Evolutionary conservation across 2,329 filamentous ascomycete species (phyloP).

Genomic region (Aspergillus sp.): DNA sequence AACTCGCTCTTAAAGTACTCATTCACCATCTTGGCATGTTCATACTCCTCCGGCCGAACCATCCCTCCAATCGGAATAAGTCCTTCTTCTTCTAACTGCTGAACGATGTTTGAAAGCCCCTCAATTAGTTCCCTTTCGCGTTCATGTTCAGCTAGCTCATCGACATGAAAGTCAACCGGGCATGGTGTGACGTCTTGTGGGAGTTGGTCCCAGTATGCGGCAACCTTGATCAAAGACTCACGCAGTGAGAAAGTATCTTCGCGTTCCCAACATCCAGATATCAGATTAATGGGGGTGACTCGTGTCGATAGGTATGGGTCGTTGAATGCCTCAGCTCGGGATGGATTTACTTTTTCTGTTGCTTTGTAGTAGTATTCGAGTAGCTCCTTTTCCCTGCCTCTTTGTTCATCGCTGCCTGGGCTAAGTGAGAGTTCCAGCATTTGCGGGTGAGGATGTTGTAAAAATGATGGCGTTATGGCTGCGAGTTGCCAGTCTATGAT

Average conservation of each 20-base stretch:
- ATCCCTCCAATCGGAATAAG: constrained; percentile 22
- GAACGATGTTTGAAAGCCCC: constrained; percentile 18
- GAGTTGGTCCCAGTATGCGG: constrained; percentile 18
- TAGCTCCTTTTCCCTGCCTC: constrained; percentile 3
- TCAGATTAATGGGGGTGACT: constrained; percentile 12
- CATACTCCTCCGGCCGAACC: constrained; percentile 18
- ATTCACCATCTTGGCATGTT: constrained; percentile 16
- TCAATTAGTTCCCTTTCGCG: constrained; percentile 18
- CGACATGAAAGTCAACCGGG: constrained; percentile 14
- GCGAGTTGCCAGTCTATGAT: constrained; percentile 23
- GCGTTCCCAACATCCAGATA: constrained; percentile 19
- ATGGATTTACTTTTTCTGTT: constrained; percentile 9
- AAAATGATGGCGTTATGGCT: constrained; percentile 11
- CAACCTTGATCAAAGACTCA: constrained; percentile 17
- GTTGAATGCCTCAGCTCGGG: constrained; percentile 4
- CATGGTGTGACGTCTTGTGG: neutral
- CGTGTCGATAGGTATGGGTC: constrained; percentile 10
- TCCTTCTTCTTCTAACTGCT: constrained; percentile 18
- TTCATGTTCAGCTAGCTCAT: constrained; percentile 18
- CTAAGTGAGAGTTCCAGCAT: constrained; percentile 15
- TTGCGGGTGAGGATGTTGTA: constrained; percentile 19
- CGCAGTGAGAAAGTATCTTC: constrained; percentile 23
- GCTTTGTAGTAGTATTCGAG: constrained; percentile 7
- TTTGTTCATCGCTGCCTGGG: neutral
- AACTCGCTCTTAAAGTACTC: constrained; percentile 18